Conservation (phyloP, 257 asterid species). For the Plantago ovata region DNA sequence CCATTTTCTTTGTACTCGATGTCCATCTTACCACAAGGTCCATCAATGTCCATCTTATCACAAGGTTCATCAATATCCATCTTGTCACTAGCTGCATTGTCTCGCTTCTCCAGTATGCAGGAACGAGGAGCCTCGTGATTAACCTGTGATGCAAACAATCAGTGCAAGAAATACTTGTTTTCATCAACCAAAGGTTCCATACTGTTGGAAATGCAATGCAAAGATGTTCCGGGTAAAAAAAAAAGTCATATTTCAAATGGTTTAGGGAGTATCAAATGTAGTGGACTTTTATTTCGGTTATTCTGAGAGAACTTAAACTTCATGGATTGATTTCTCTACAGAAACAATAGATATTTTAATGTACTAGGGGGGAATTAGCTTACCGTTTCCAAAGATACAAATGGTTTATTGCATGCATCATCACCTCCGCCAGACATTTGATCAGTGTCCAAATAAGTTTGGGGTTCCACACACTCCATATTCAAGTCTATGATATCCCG, state of each 20-base stretch:
- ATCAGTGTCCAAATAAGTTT: conserved; percentile 21
- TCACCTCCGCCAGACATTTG: conserved; percentile 22
- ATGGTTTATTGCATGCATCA: conserved; percentile 8
- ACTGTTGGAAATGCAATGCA: no score
- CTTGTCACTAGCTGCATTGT: conserved; percentile 24
- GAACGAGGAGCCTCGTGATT: conserved; percentile 26
- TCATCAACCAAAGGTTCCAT: neutral
- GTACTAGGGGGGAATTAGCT: conserved; percentile 9
- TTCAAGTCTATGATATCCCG: conserved; percentile 29
- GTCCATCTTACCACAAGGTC: conserved; percentile 25
- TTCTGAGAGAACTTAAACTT: neutral
- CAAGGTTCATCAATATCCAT: conserved; percentile 22
- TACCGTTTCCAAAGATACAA: conserved; percentile 34
- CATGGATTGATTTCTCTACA: neutral
- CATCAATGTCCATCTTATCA: conserved; percentile 21
- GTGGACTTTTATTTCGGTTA: neutral
- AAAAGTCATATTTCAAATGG: no score
- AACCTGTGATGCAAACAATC: conserved; percentile 31
- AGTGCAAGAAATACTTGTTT: conserved; percentile 26
- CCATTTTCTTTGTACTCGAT: conserved; percentile 26
- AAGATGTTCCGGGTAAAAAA: no score
- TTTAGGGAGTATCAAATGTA: neutral
- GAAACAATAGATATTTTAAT: neutral
- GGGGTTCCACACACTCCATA: conserved; percentile 25
- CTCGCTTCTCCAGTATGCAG: conserved; percentile 20